phyloP scores from a whole-genome alignment of 1,139 yeast species.

The Suhomyces bribrorum region DNA sequence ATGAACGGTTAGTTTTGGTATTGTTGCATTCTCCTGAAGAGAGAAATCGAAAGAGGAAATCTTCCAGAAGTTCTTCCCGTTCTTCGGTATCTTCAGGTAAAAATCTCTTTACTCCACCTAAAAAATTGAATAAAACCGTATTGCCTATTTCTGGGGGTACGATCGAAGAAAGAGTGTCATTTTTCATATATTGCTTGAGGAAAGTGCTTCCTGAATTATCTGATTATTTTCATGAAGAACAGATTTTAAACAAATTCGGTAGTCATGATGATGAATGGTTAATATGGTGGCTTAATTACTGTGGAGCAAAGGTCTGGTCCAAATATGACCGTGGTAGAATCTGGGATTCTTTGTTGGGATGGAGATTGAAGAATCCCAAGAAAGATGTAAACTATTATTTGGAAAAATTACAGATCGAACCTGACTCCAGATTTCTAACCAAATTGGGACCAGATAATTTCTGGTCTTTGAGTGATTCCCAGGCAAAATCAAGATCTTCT shows the following conservation, averaged over 20 bases:
- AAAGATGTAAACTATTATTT: constrained; percentile 34
- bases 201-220: constrained; percentile 75
- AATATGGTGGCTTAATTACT: constrained; percentile 91
- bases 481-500: constrained; percentile 4
- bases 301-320: constrained; percentile 88
- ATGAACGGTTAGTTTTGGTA: constrained; percentile 75
- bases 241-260: constrained; percentile 61
- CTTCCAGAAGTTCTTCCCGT: constrained; percentile 4
- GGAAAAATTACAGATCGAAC: constrained; percentile 31
- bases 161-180: constrained; percentile 67
- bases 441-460: constrained; percentile 49
- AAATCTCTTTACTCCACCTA: constrained; percentile 5
- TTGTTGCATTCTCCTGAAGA: constrained; percentile 69
- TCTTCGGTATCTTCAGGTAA: constrained; percentile 8
- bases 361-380: constrained; percentile 55
- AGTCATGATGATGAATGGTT: constrained; percentile 85
- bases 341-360: constrained; percentile 87
- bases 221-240: constrained; percentile 79
- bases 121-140: constrained; percentile 34
- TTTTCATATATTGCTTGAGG: constrained; percentile 68
- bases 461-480: constrained; percentile 34
- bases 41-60: constrained; percentile 10
- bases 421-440: constrained; percentile 20
- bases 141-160: constrained; percentile 66
- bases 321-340: constrained; percentile 79